Conservation (phyloP, 2,329 filamentous ascomycete species). For the Fusarium chuoi region DNA sequence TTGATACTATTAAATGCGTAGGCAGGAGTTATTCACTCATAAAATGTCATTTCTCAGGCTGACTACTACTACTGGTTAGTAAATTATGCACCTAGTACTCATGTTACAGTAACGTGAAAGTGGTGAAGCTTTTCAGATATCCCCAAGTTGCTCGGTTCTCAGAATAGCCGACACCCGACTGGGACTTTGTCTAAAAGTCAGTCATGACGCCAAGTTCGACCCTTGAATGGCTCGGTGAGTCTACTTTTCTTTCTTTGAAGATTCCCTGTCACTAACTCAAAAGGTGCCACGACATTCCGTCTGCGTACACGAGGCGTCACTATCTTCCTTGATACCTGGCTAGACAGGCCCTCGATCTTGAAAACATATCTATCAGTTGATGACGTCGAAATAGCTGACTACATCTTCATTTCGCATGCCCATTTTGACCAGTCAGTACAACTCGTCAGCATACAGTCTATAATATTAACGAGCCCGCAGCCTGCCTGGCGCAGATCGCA, state of each 20-base stretch:
- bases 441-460: accelerated
- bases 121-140: background rate
- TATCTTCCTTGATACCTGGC: background rate
- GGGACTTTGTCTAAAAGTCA: no score
- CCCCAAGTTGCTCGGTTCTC: no score
- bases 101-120: accelerated
- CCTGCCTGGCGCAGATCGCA: background rate
- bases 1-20: background rate
- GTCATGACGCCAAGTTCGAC: background rate
- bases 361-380: background rate
- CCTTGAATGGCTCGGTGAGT: background rate
- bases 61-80: accelerated
- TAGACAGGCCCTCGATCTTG: background rate
- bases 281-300: background rate
- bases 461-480: background rate
- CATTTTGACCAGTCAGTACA: background rate
- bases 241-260: accelerated
- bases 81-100: no score
- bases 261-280: accelerated
- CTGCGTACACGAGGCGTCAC: background rate
- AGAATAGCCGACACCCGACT: accelerated
- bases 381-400: background rate
- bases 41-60: accelerated
- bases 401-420: background rate
- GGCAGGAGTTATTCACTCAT: accelerated